Base-by-base conservation (phyloP, 768 basidiomycete species). In the Lactarius vividus region DNA sequence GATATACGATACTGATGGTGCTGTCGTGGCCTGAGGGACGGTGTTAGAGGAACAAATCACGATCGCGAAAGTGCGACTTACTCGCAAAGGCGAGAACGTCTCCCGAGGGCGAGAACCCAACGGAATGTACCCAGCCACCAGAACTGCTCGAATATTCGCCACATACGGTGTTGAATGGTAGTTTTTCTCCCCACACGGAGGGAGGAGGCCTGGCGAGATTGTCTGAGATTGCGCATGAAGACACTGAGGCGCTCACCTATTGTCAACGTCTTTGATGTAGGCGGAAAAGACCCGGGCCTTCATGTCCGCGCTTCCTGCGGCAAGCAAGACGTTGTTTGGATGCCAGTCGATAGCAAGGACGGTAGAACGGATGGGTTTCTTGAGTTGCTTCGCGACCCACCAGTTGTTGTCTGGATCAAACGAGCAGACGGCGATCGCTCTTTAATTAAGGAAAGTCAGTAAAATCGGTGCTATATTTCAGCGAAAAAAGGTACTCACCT, bases 321-420 rank as follows among this genome's bases (percentile, higher is more conserved):
- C 97, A 31, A 99, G 86, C 7, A 99, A 82, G 16, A 98, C 96
- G 74, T 97, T 98, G 82, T 98, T 98, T 31, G 97, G 96, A 75
- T 99, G 97, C 97, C 97, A 99, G 71, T 98, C 96, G 71, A 99
- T 80, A 5, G 88, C 86, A 49, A 98, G 81, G 16, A 99, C 96
- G 1, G 97, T 99, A 4, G 94, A 94, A 69, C 94, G 80, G 73
- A 99, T 91, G 29, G 97, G 97, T 78, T 98, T 98, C 88, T 98
- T 99, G 75, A 99, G 81, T 66, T 91, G 90, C 75, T 93, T 94
- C 20, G 96, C 89, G 4, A 97, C 93, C 97, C 97, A 99, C 97
- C 97, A 99, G 76, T 99, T 91, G 78, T 91, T 96, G 80, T 99
- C 97, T 11, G 91, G 83, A 75, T 99, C 97, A 73, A 97, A 99